A percentile compares a stretch with the other conserved stretches of the same genome.
Conservation (phyloP, 2,329 filamentous ascomycete genomes). For the Penicillium sp. region DNA sequence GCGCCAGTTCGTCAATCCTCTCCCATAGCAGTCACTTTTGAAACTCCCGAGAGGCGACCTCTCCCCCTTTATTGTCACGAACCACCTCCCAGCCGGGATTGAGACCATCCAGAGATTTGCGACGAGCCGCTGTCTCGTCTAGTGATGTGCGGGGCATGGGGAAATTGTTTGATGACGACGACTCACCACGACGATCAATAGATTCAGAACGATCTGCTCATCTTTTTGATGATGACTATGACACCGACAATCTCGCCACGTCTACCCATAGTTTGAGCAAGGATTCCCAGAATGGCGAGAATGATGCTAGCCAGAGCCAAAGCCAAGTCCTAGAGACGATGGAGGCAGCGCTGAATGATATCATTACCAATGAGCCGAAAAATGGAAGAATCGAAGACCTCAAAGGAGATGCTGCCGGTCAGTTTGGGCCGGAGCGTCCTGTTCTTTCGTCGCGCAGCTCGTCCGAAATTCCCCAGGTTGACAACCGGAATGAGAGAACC, state of each 20-base stretch:
- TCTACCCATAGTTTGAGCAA: slow-evolving; percentile 80
- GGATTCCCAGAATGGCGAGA: slow-evolving; percentile 58
- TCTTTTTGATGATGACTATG: slow-evolving; percentile 79
- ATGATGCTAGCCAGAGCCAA: slow-evolving; percentile 65
- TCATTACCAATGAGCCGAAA: slow-evolving; percentile 74
- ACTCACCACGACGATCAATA: slow-evolving; percentile 63
- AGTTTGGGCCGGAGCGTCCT: slow-evolving; percentile 52
- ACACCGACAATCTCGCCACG: slow-evolving; percentile 68
- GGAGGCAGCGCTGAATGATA: slow-evolving; percentile 86
- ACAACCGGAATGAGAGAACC: slow-evolving; percentile 51
- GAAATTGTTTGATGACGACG: slow-evolving; percentile 47
- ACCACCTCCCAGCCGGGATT: slow-evolving; percentile 49
- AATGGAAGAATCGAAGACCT: slow-evolving; percentile 39
- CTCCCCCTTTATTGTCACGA: slow-evolving; percentile 48
- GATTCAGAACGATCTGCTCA: slow-evolving; percentile 62
- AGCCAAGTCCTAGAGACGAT: slow-evolving; percentile 85
- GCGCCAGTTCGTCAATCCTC: slow-evolving; percentile 20
- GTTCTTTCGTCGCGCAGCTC: slow-evolving; percentile 62
- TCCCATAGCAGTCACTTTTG: slow-evolving; percentile 20
- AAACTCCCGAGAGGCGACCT: slow-evolving; percentile 39
- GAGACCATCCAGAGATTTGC: slow-evolving; percentile 52
- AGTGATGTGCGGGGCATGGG: slow-evolving; percentile 56
- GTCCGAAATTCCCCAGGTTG: slow-evolving; percentile 54
- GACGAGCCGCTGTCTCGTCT: slow-evolving; percentile 61
- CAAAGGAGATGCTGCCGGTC: slow-evolving; percentile 40